These are phyloP conservation scores for Fusarium armeniacum DNA, from an alignment of 2,329 filamentous ascomycete genomes.

Conservation along the genomic window DNA sequence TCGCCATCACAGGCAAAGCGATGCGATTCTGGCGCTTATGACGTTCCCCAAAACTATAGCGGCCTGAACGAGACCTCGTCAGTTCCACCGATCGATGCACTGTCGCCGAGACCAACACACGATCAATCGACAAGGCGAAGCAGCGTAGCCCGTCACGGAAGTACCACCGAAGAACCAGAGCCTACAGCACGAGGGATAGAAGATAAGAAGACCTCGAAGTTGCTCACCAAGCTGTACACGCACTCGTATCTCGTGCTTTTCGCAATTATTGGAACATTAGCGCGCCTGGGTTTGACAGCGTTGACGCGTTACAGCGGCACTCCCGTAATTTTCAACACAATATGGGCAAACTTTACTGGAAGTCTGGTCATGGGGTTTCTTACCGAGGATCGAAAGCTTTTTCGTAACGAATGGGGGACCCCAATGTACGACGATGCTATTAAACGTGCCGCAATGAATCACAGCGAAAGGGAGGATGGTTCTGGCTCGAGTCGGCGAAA, in stretches of 20 bases:
- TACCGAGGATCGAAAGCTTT: constrained; percentile 81
- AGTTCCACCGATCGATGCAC: constrained; percentile 21
- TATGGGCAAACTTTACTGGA: constrained; percentile 92
- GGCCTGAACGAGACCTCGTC: constrained; percentile 59
- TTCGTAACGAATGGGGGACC: constrained; percentile 75
- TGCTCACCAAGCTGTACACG: constrained; percentile 75
- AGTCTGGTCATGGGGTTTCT: constrained; percentile 89
- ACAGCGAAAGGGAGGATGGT: constrained; percentile 57
- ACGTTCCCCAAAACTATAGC: constrained; percentile 53
- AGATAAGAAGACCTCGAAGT: constrained; percentile 58
- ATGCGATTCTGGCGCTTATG: constrained; percentile 43
- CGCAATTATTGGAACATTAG: constrained; percentile 85
- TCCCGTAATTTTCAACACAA: constrained; percentile 78
- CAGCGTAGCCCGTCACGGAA: constrained; percentile 17
- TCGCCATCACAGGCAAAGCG: neutral
- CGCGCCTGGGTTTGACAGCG: constrained; percentile 82
- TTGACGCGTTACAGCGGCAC: constrained; percentile 84
- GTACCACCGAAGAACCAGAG: constrained; percentile 6
- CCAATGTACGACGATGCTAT: constrained; percentile 57
- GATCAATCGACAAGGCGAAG: constrained; percentile 24
- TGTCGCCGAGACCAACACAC: constrained; percentile 2
- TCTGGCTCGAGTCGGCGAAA: constrained; percentile 29
- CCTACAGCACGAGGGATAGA: constrained; percentile 24
- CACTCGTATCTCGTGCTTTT: constrained; percentile 88
- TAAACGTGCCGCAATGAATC: constrained; percentile 51